Percentiles rank a stretch among this genome's conserved stretches.
phyloP scores from a whole-genome alignment of 306 rosid species.

The Quercus variabilis region DNA sequence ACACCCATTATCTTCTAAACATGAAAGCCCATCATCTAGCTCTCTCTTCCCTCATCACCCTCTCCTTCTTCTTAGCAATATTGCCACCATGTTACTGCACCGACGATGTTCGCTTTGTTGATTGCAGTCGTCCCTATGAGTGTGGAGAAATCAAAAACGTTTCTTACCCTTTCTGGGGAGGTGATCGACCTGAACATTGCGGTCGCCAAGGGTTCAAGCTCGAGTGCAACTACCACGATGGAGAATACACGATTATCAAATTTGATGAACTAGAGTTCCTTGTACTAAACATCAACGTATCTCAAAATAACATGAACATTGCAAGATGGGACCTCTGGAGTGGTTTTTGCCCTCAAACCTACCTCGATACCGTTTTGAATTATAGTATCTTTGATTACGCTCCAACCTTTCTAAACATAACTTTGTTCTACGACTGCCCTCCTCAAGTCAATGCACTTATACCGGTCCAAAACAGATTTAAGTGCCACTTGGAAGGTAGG shows the following conservation, averaged over 20 bases:
- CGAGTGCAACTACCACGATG: conserved; percentile 4
- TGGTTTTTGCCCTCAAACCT: neutral
- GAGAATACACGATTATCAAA: conserved; percentile 19
- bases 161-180: conserved; percentile 42
- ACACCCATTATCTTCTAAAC: neutral
- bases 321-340: conserved; percentile 33
- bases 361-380: conserved; percentile 14
- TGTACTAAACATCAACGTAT: conserved; percentile 3
- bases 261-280: conserved; percentile 20
- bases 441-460: accelerated
- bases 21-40: neutral
- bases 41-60: neutral
- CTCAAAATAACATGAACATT: conserved; percentile 4
- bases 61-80: conserved; percentile 21
- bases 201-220: conserved; percentile 36
- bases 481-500: neutral
- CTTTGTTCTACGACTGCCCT: conserved; percentile 25
- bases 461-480: neutral
- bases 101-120: conserved; percentile 8
- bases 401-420: conserved; percentile 2
- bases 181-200: conserved; percentile 17
- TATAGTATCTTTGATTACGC: conserved; percentile 14
- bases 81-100: conserved; percentile 3
- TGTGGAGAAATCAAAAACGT: conserved; percentile 31
- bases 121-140: conserved; percentile 24